A percentile compares a stretch with the other conserved stretches of the same genome.
phyloP scores from a whole-genome alignment of 345 rosid genomes.

The Arabidopsis arenosa region DNA sequence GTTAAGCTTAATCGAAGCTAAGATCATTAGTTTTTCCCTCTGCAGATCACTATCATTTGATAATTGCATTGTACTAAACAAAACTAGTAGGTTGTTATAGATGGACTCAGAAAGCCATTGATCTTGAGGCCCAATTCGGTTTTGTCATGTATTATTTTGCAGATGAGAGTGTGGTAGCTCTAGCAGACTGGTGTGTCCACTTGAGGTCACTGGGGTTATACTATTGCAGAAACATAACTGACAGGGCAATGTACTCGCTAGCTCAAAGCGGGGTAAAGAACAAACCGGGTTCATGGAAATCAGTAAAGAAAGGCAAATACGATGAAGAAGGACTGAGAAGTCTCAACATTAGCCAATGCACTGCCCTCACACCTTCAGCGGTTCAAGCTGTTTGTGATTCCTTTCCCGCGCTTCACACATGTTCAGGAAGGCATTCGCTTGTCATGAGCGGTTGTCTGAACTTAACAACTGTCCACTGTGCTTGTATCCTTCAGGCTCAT shows the following conservation, averaged over 20 bases:
- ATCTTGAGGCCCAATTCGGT: background rate
- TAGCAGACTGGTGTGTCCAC: constrained; percentile 81
- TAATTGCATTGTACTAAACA: background rate
- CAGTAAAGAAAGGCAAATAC: constrained; percentile 52
- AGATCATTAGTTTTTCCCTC: background rate
- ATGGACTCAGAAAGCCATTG: background rate
- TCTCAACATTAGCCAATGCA: constrained; percentile 98
- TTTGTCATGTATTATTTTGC: constrained; percentile 30
- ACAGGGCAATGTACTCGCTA: constrained; percentile 83
- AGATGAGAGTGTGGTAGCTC: constrained; percentile 90
- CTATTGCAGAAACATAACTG: constrained; percentile 93
- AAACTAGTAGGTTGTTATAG: background rate
- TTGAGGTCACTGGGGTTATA: constrained; percentile 80
- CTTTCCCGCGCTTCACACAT: constrained; percentile 94
- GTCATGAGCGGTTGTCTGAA: constrained; percentile 95
- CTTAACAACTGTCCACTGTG: constrained; percentile 93
- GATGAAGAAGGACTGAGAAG: constrained; percentile 83
- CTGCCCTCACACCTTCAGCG: constrained; percentile 90
- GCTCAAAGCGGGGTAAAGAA: constrained; percentile 74
- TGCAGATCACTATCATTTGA: background rate
- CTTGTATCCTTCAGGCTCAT: constrained; percentile 78
- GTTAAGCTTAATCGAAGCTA: background rate
- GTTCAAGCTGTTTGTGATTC: constrained; percentile 94
- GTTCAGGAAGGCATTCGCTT: constrained; percentile 93
- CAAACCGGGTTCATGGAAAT: constrained; percentile 62